These are phyloP conservation scores for Bathelium albidoporum DNA, from an alignment of 495 filamentous ascomycete genomes.

Conservation along the genomic window DNA sequence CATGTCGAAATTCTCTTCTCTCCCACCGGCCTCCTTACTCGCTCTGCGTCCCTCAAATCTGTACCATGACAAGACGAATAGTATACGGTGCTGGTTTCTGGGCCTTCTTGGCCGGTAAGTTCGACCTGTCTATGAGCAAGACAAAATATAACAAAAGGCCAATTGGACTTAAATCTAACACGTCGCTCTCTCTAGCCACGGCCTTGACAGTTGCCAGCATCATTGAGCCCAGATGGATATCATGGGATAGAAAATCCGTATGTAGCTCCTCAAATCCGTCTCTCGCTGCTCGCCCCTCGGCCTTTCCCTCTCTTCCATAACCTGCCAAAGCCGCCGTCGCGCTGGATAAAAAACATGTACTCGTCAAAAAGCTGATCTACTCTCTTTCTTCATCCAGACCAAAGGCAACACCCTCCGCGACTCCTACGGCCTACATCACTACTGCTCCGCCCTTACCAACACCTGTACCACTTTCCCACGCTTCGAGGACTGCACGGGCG, in stretches of 20 bases:
- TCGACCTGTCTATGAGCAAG: background rate
- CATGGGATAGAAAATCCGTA: slow-evolving; percentile 56
- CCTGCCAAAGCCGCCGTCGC: too few species aligned
- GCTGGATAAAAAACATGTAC: background rate
- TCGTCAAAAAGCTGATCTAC: too few species aligned
- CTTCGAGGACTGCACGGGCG: slow-evolving; percentile 56
- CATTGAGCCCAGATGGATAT: slow-evolving; percentile 68
- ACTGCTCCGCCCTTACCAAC: slow-evolving; percentile 55
- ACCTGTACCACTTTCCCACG: slow-evolving; percentile 50
- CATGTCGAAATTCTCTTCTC: background rate
- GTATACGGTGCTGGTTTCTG: slow-evolving; percentile 33
- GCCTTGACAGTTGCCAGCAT: slow-evolving; percentile 67
- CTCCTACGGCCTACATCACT: slow-evolving; percentile 68
- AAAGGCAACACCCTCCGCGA: slow-evolving; percentile 46
- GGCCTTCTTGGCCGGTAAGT: slow-evolving; percentile 28
- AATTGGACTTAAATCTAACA: background rate
- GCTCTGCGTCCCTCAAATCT: background rate
- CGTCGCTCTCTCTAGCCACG: slow-evolving; percentile 45
- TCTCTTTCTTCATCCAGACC: slow-evolving; percentile 21
- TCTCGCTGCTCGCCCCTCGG: background rate
- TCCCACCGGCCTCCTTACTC: background rate
- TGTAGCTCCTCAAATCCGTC: background rate
- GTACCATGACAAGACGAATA: slow-evolving; percentile 30
- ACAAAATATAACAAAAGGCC: background rate
- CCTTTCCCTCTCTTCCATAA: too few species aligned